Evolutionary conservation across 257 asterid species (phyloP).

Genomic region (Plantago major): DNA sequence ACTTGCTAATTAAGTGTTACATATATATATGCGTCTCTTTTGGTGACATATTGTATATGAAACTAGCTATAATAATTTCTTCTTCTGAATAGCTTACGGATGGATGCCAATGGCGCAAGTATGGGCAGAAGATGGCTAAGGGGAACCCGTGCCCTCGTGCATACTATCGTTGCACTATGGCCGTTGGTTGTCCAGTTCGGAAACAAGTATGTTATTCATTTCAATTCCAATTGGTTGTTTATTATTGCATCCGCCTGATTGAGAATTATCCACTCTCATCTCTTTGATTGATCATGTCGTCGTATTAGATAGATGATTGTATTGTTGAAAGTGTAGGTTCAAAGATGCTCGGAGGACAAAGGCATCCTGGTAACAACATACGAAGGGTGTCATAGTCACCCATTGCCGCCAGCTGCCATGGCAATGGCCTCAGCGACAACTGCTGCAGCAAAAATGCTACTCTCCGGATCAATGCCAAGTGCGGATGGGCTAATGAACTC

Average conservation of each 20-base stretch:
- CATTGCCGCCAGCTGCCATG: constrained; percentile 94
- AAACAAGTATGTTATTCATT: constrained; percentile 59
- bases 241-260: too few relatives aligned
- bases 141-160: constrained; percentile 99
- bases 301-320: not conserved
- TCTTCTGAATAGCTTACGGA: constrained; percentile 58
- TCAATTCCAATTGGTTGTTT: too few relatives aligned
- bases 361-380: constrained; percentile 75
- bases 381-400: constrained; percentile 94
- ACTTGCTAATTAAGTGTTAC: not conserved
- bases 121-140: constrained; percentile 95
- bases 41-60: not conserved
- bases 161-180: constrained; percentile 96
- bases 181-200: constrained; percentile 88
- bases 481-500: constrained; percentile 77
- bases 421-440: constrained; percentile 97
- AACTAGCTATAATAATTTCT: not conserved
- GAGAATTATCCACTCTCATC: too few relatives aligned
- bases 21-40: too few relatives aligned
- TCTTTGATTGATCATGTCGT: too few relatives aligned
- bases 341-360: constrained; percentile 83
- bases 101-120: constrained; percentile 98
- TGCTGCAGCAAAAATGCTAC: constrained; percentile 83
- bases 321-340: constrained; percentile 43
- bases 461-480: constrained; percentile 91